phyloP scores from a whole-genome alignment of 2,329 filamentous ascomycete genomes.

The Elsinoe arachidis region DNA sequence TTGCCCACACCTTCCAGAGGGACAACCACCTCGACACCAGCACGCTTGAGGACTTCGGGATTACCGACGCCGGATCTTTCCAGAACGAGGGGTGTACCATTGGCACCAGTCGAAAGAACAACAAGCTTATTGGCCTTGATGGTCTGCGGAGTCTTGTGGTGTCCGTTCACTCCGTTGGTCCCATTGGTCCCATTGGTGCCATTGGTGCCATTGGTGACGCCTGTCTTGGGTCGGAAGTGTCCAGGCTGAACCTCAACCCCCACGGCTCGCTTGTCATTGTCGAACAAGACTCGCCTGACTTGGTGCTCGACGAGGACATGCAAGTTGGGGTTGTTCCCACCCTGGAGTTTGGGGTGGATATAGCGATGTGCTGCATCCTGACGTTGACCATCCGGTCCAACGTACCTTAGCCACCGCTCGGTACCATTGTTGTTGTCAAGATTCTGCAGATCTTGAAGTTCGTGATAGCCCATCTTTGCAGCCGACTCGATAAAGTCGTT shows the following conservation, averaged over 20 bases:
- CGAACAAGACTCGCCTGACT: conserved; percentile 38
- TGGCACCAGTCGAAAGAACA: conserved; percentile 42
- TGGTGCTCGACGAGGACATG: conserved; percentile 51
- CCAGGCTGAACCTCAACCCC: conserved; percentile 50
- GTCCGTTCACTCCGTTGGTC: conserved; percentile 18
- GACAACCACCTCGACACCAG: conserved; percentile 39
- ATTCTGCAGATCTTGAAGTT: conserved; percentile 47
- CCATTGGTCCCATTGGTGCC: background rate
- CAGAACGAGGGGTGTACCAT: conserved; percentile 48
- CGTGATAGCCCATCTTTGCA: conserved; percentile 40
- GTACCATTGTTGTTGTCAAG: conserved; percentile 38
- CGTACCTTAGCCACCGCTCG: conserved; percentile 42
- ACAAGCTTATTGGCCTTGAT: conserved; percentile 50
- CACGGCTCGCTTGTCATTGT: conserved; percentile 39
- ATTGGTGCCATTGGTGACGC: conserved; percentile 30
- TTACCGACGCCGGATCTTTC: conserved; percentile 56
- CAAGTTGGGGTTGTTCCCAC: conserved; percentile 47
- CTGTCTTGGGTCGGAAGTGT: conserved; percentile 30
- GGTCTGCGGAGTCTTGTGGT: conserved; percentile 20
- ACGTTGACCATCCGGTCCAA: conserved; percentile 44
- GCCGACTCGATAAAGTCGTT: conserved; percentile 45
- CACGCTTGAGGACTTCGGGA: conserved; percentile 39
- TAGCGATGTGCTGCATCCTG: conserved; percentile 51
- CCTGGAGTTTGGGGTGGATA: conserved; percentile 44
- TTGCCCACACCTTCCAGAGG: conserved; percentile 46